phyloP scores from a whole-genome alignment of 1,284 basidiomycete species.

The Tremellales sp. region DNA sequence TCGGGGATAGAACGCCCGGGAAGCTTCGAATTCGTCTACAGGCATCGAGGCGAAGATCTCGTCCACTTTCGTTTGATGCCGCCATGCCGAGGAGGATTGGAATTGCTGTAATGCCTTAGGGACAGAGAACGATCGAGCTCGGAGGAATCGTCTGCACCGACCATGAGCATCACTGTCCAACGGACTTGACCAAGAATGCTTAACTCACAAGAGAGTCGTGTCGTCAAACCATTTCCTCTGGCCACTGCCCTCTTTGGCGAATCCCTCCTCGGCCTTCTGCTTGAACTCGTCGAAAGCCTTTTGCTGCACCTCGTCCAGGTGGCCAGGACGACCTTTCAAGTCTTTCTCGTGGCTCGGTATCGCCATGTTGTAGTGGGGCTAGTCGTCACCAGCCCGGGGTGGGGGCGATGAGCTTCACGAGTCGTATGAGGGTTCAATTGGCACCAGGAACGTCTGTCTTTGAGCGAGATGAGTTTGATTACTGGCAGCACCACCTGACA shows the following conservation, averaged over 20 bases:
- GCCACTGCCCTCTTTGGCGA: background rate
- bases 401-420: too few species aligned
- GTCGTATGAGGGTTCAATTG: too few species aligned
- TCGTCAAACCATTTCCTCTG: slow-evolving; percentile 8
- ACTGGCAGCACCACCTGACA: too few species aligned
- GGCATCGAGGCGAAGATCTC: slow-evolving; percentile 13
- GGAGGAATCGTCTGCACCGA: slow-evolving; percentile 13
- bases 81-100: slow-evolving; percentile 11
- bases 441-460: too few species aligned
- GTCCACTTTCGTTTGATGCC: slow-evolving; percentile 7
- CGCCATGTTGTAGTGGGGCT: background rate
- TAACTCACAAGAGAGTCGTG: slow-evolving; percentile 8
- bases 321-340: slow-evolving; percentile 11
- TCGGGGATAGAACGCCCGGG: slow-evolving; percentile 15
- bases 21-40: slow-evolving; percentile 15
- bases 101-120: slow-evolving; percentile 15
- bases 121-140: slow-evolving; percentile 15
- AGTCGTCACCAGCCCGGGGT: too few species aligned
- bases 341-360: background rate
- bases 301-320: slow-evolving; percentile 9
- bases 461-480: too few species aligned
- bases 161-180: background rate
- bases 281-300: slow-evolving; percentile 10
- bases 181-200: background rate
- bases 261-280: slow-evolving; percentile 7